These are phyloP conservation scores for Rosa persica DNA, from an alignment of 306 rosid species.

Conservation along the genomic window DNA sequence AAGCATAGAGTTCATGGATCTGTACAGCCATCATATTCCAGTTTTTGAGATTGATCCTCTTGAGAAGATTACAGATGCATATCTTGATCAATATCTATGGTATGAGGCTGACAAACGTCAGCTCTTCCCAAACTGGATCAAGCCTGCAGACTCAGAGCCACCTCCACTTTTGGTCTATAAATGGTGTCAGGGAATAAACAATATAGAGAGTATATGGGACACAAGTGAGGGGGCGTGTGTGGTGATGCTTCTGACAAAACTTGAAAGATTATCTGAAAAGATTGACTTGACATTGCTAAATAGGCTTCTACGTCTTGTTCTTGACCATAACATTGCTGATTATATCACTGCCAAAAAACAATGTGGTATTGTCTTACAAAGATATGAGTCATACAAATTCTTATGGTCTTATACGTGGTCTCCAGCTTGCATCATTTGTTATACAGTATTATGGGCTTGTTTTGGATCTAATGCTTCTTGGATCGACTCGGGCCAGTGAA, in stretches of 20 bases:
- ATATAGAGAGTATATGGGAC: slow-evolving; percentile 92
- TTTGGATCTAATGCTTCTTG: slow-evolving; percentile 89
- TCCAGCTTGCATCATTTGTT: slow-evolving; percentile 94
- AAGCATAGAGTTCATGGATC: slow-evolving; percentile 97
- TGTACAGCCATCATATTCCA: slow-evolving; percentile 91
- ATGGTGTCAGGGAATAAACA: slow-evolving; percentile 99
- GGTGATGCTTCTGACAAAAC: slow-evolving; percentile 96
- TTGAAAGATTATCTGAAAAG: slow-evolving; percentile 93
- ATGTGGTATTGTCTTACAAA: slow-evolving; percentile 90
- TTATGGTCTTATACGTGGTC: slow-evolving; percentile 93
- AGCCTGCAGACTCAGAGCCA: slow-evolving; percentile 98
- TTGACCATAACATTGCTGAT: slow-evolving; percentile 92
- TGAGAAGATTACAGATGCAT: slow-evolving; percentile 98
- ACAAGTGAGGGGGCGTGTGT: slow-evolving; percentile 96
- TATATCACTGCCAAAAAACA: slow-evolving; percentile 96
- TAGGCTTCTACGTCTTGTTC: slow-evolving; percentile 91
- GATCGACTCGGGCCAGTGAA: slow-evolving; percentile 91
- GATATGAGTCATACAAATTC: slow-evolving; percentile 99
- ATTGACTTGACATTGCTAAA: slow-evolving; percentile 91
- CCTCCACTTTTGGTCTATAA: slow-evolving; percentile 97
- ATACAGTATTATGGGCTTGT: slow-evolving; percentile 88
- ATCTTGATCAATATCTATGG: slow-evolving; percentile 97
- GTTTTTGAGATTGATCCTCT: slow-evolving; percentile 99
- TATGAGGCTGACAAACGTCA: slow-evolving; percentile 99
- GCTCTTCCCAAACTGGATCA: slow-evolving; percentile 97